Percentiles rank a stretch among this genome's conserved stretches.
These are phyloP conservation scores for Hyaloscypha finlandica DNA, from an alignment of 495 filamentous ascomycete species.

Conservation along the genomic window DNA sequence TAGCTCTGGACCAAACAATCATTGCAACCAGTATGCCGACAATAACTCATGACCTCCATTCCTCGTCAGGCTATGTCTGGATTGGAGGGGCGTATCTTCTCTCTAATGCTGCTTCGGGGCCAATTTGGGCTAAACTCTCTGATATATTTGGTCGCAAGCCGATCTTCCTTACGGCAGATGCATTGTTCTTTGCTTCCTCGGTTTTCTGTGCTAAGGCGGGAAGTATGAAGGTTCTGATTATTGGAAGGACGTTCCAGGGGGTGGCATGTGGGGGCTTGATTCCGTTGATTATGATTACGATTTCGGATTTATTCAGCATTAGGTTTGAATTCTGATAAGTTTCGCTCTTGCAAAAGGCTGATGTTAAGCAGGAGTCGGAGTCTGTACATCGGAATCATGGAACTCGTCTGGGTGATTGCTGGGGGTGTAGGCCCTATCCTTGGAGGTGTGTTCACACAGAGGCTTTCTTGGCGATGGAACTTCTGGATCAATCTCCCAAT, in stretches of 20 bases:
- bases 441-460: constrained; percentile 68
- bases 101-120: constrained; percentile 42
- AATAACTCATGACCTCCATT: constrained; percentile 57
- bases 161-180: constrained; percentile 63
- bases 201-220: constrained; percentile 66
- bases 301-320: constrained; percentile 61
- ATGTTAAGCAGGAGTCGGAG: constrained; percentile 6
- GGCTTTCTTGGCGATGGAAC: constrained; percentile 37
- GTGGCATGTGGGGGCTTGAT: constrained; percentile 76
- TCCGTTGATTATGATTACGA: constrained; percentile 70
- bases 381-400: constrained; percentile 42
- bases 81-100: constrained; percentile 65
- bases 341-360: neutral
- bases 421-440: constrained; percentile 67
- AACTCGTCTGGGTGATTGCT: constrained; percentile 68
- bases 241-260: constrained; percentile 73
- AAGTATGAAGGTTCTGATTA: constrained; percentile 70
- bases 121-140: constrained; percentile 48
- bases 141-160: constrained; percentile 82
- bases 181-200: constrained; percentile 64
- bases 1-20: constrained; percentile 57
- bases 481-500: constrained; percentile 57
- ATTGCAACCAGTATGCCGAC: constrained; percentile 63
- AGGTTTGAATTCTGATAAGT: constrained; percentile 25
- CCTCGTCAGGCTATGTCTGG: constrained; percentile 64